phyloP scores from a whole-genome alignment of 2,329 filamentous ascomycete species.

The Kalaharituber pfeilii region DNA sequence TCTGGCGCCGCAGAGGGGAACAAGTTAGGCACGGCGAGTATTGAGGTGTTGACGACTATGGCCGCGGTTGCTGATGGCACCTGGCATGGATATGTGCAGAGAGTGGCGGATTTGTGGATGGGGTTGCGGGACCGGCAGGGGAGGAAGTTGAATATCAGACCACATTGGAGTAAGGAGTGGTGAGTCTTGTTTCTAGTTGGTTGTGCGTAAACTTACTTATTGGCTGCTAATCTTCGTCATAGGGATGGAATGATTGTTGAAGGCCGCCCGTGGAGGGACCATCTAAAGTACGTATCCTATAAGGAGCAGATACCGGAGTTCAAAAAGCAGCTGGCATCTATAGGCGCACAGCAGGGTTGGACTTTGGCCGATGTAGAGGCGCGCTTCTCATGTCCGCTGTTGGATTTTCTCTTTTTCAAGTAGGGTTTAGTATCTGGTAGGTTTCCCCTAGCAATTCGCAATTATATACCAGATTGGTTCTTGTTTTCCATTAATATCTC shows the following conservation, averaged over 20 bases:
- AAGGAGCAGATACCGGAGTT: conserved; percentile 28
- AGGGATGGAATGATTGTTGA: conserved; percentile 11
- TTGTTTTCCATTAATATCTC: too few relatives aligned
- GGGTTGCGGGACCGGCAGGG: conserved; percentile 26
- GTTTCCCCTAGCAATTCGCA: too few relatives aligned
- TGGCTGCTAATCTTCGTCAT: background rate
- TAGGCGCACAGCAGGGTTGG: conserved; percentile 30
- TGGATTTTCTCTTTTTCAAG: conserved; percentile 26
- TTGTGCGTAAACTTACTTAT: background rate
- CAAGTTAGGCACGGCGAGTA: conserved; percentile 29
- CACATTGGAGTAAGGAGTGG: conserved; percentile 36
- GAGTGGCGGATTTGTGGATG: conserved; percentile 31
- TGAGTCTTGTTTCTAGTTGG: conserved; percentile 1
- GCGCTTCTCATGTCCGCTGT: conserved; percentile 30
- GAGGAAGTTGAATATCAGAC: conserved; percentile 26
- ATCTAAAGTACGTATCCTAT: conserved; percentile 29
- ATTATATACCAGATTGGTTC: too few relatives aligned
- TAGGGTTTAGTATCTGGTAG: too few relatives aligned
- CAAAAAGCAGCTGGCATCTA: conserved; percentile 24
- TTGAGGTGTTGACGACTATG: conserved; percentile 31
- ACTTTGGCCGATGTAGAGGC: conserved; percentile 26
- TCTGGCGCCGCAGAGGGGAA: conserved; percentile 33
- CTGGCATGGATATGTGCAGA: conserved; percentile 30
- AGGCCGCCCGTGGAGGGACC: conserved; percentile 17
- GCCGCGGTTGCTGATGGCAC: conserved; percentile 25